Percentiles rank a stretch among this genome's conserved stretches.
Conservation (phyloP, 108 stramenopile species). For the Poteriospumella lacustris region DNA sequence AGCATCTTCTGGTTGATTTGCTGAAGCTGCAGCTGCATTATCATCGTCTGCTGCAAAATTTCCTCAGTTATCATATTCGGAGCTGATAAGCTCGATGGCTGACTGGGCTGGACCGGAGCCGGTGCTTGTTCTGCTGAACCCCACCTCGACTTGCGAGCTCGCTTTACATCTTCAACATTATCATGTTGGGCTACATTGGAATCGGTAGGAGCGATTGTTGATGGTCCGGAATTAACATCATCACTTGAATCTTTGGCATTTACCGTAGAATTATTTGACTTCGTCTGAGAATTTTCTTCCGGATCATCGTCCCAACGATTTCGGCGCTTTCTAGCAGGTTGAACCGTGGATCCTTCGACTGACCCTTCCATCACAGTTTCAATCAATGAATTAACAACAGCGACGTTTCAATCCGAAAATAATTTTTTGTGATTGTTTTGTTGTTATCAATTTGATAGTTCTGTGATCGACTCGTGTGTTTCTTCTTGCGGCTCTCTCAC, state of each 20-base stretch:
- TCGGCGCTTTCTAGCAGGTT: constrained; percentile 2
- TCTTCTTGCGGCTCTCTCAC: too few species aligned
- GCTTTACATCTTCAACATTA: background rate
- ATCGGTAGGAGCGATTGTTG: background rate
- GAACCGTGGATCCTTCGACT: too few species aligned
- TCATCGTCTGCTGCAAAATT: constrained; percentile 51
- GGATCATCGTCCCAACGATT: background rate
- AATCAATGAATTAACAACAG: too few species aligned
- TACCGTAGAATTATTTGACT: background rate
- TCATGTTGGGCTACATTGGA: background rate
- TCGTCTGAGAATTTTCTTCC: background rate
- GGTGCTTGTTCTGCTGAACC: background rate
- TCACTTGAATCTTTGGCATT: too few species aligned
- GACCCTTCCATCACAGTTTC: too few species aligned
- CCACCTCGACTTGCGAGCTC: background rate
- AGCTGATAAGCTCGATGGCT: background rate
- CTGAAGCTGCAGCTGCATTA: constrained; percentile 49
- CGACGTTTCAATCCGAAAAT: too few species aligned
- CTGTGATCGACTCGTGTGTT: too few species aligned
- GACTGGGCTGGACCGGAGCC: background rate
- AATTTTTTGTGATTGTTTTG: too few species aligned
- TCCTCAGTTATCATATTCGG: constrained; percentile 35
- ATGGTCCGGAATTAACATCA: too few species aligned
- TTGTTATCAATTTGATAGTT: too few species aligned
- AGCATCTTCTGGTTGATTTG: constrained; percentile 40